These are phyloP conservation scores for Xylariaceae sp. DNA, from an alignment of 2,329 filamentous ascomycete genomes.

Conservation along the genomic window DNA sequence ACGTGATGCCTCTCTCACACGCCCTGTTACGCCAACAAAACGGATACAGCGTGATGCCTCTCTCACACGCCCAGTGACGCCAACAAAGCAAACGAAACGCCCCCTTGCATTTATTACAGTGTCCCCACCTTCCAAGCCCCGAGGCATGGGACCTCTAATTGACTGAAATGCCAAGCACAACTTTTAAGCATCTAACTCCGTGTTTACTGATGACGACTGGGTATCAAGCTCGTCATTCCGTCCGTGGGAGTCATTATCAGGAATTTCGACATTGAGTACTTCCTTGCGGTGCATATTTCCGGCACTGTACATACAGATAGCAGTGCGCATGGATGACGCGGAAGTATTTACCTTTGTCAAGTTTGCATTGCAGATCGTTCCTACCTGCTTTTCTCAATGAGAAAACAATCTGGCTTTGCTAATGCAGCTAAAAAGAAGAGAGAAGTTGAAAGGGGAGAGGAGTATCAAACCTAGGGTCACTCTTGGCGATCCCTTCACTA, in stretches of 20 bases:
- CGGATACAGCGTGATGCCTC: slow-evolving; percentile 8
- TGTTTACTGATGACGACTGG: not conserved
- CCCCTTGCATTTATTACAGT: slow-evolving; percentile 23
- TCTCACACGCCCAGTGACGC: slow-evolving; percentile 24
- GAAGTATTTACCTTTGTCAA: too few relatives aligned
- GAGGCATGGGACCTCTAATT: slow-evolving; percentile 28
- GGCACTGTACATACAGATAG: not conserved
- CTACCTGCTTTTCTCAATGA: too few relatives aligned
- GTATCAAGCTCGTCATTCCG: not conserved
- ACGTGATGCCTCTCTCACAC: slow-evolving; percentile 2
- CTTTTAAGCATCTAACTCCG: too few relatives aligned
- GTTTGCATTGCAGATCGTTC: too few relatives aligned
- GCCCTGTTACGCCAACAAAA: slow-evolving; percentile 19
- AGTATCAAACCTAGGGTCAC: too few relatives aligned
- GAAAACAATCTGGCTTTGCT: too few relatives aligned
- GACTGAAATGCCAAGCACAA: slow-evolving; percentile 17
- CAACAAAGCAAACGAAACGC: slow-evolving; percentile 19
- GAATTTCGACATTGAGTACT: too few relatives aligned
- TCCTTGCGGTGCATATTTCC: too few relatives aligned
- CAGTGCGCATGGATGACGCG: not conserved
- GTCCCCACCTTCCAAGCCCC: slow-evolving; percentile 29
- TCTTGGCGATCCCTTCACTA: too few relatives aligned
- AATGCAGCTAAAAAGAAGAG: too few relatives aligned
- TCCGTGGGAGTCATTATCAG: not conserved
- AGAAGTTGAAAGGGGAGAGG: too few relatives aligned